Evolutionary conservation across 495 filamentous ascomycete species (phyloP).

Genomic region (Aspergillus taichungensis): DNA sequence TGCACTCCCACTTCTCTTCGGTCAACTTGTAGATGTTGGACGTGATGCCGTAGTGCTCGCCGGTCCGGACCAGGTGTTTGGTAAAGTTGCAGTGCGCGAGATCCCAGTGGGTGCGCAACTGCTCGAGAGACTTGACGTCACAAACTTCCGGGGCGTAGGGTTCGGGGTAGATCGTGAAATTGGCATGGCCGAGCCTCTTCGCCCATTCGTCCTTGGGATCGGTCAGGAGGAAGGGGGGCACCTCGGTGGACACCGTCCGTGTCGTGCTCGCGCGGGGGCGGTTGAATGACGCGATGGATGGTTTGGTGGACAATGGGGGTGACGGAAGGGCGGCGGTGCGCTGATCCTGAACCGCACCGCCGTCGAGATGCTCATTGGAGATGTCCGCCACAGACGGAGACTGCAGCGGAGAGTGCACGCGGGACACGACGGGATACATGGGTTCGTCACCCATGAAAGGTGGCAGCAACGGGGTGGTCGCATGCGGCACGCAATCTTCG

Average conservation of each 20-base stretch:
- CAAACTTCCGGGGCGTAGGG: conserved; percentile 61
- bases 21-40: conserved; percentile 78
- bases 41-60: conserved; percentile 77
- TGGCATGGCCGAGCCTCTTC: conserved; percentile 76
- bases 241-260: conserved; percentile 48
- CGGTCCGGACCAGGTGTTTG: conserved; percentile 73
- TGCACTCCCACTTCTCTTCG: conserved; percentile 74
- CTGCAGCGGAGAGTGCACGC: conserved; percentile 67
- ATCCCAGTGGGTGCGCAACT: conserved; percentile 72
- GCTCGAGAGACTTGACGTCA: conserved; percentile 51
- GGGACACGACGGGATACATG: conserved; percentile 27
- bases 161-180: conserved; percentile 79
- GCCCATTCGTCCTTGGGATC: conserved; percentile 73
- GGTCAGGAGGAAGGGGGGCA: conserved; percentile 47
- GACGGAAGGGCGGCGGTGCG: conserved; percentile 48
- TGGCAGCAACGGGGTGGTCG: conserved; percentile 74
- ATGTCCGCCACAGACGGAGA: conserved; percentile 61
- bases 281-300: conserved; percentile 69
- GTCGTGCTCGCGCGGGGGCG: conserved; percentile 35
- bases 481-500: conserved; percentile 50
- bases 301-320: conserved; percentile 71
- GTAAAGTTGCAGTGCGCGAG: conserved; percentile 70
- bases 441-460: conserved; percentile 59
- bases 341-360: conserved; percentile 34
- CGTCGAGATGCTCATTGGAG: conserved; percentile 21